Evolutionary conservation across 2,329 filamentous ascomycete species (phyloP).

Genomic region (Fusarium pseudoanthophilum): DNA sequence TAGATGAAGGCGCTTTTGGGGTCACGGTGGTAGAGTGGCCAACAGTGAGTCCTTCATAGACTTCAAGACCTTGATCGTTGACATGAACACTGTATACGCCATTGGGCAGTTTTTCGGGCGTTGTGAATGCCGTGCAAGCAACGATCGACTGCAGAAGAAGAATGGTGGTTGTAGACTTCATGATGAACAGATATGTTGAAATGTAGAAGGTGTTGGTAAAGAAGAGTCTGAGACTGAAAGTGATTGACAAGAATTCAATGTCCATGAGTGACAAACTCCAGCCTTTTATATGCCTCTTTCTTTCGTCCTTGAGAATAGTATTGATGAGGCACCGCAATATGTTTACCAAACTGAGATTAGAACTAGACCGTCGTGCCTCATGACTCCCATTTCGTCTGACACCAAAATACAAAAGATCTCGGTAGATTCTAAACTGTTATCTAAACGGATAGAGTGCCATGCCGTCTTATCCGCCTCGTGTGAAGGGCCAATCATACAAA

Average conservation of each 20-base stretch:
- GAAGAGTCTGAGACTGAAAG: not conserved
- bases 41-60: not conserved
- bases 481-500: not conserved
- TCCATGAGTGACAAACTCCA: not conserved
- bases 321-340: not conserved
- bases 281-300: not conserved
- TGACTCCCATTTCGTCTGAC: not conserved
- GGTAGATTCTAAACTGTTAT: not conserved
- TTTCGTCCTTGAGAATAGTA: not conserved
- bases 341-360: fast-evolving
- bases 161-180: not conserved
- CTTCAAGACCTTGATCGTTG: not conserved
- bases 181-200: not conserved
- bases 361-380: fast-evolving
- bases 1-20: not conserved
- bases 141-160: not conserved
- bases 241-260: not conserved
- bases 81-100: not conserved
- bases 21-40: not conserved
- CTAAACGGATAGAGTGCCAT: not conserved
- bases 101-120: not conserved
- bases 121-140: not conserved
- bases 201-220: not conserved
- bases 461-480: not conserved
- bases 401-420: not conserved